Evolutionary conservation across 192 early-diverging fungal genomes (phyloP), one percentile per base, ranked within the genome.

Genomic region (Linnemannia schmuckeri): DNA sequence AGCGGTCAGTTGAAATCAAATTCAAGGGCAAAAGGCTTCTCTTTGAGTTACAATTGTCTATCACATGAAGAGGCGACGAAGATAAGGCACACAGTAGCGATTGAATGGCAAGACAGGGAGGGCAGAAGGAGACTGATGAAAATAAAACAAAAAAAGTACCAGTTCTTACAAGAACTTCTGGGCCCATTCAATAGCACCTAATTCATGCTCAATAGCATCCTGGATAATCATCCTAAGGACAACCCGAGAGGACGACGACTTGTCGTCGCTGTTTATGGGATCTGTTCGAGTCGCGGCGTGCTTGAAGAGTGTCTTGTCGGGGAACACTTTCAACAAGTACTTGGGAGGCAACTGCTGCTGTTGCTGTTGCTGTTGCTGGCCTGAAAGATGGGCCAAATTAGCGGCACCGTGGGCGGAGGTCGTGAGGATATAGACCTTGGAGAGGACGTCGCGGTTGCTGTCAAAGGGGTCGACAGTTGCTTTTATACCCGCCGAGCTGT

Each of bases 171-270:
- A 52, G 18, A 44, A 22, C 2, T 42, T 7, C 24, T 68, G 63
- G 3, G 22, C 24, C 83, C 83, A 85, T 2, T 72, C 46, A 27
- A 80, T 63, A 33, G 83, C 83, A 9, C 83, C 83, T 27, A 85
- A 3, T 27, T 80, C 83, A 52, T 85, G 79, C 24, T 85, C 74
- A 3, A 85, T 80, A 3, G 78, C 78, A 46, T 46, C 37, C n/a
- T 74, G 77, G 6, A 84, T 73, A 41, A 75, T 70, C 33, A 55
- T 38, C 52, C 52, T 66, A 20, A 80, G 17, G 6, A 42, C 15
- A 1, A 0, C 70, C 52, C 7, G 44, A 15, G 73, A 47, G 5
- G 35, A 1, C 27, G 1, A 37, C 44, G 37, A 68, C 12, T 9
- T 33, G 9, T 41, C 38, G 20, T 52, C 2, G 49, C 54, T 47